These are phyloP conservation scores for Kitagawia praeruptora DNA, from an alignment of 129 eudicot species.

Conservation along the genomic window DNA sequence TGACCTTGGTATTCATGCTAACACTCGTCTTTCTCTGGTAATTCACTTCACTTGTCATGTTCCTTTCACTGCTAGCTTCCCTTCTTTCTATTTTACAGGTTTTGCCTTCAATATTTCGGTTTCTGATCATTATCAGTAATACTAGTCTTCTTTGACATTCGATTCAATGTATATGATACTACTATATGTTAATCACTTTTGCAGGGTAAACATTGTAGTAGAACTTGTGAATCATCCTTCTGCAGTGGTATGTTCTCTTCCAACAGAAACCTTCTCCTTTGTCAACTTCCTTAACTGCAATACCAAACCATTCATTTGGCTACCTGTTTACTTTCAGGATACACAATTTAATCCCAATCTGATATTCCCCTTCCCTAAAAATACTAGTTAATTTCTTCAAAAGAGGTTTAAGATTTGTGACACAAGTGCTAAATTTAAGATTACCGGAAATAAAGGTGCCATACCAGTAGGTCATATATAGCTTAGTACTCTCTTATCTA, in stretches of 20 bases:
- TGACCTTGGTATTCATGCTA: slow-evolving; percentile 39
- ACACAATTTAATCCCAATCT: too few relatives aligned
- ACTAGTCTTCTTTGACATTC: background rate
- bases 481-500: too few relatives aligned
- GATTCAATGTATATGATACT: background rate
- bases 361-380: too few relatives aligned
- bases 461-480: background rate
- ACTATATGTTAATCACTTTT: background rate
- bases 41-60: background rate
- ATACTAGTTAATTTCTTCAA: background rate
- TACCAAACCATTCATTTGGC: background rate
- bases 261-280: background rate
- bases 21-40: slow-evolving; percentile 37
- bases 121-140: background rate
- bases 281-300: background rate
- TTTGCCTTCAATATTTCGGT: background rate
- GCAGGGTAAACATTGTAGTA: slow-evolving; percentile 59
- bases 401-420: background rate
- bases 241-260: slow-evolving; percentile 41
- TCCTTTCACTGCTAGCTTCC: background rate
- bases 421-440: background rate
- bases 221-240: slow-evolving; percentile 67
- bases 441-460: background rate
- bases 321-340: background rate
- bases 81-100: background rate